These are phyloP conservation scores for Saprolegnia parasitica DNA, from an alignment of 352 stramenopile species.

Conservation along the genomic window DNA sequence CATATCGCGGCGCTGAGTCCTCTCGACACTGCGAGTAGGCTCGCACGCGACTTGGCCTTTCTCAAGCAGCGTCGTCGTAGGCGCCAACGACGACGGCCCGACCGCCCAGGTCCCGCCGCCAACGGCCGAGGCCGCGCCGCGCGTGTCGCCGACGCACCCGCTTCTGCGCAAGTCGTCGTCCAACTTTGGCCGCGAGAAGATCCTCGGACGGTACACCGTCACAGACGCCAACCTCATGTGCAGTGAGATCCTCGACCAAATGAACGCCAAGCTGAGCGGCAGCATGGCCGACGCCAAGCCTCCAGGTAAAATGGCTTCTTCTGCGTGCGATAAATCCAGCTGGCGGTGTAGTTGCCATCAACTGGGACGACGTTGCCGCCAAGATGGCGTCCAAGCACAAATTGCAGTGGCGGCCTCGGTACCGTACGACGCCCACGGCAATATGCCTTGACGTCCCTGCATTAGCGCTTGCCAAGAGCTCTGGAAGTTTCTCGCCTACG, in stretches of 20 bases:
- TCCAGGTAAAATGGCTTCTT: background rate
- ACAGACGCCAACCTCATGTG: slow-evolving; percentile 25
- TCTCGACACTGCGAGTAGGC: background rate
- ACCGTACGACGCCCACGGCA: background rate
- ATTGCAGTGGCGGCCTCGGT: slow-evolving; percentile 25
- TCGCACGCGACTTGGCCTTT: background rate
- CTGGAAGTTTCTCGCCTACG: slow-evolving; percentile 78
- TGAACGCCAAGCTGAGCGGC: slow-evolving; percentile 10
- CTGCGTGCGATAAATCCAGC: background rate
- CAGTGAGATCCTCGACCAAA: slow-evolving; percentile 18
- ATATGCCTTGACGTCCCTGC: slow-evolving; percentile 23
- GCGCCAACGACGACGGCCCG: background rate
- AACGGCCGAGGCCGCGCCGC: background rate
- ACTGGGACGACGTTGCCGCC: slow-evolving; percentile 44
- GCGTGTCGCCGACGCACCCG: background rate
- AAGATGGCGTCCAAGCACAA: slow-evolving; percentile 41
- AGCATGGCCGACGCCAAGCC: background rate
- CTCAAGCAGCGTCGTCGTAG: background rate
- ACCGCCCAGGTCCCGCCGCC: background rate
- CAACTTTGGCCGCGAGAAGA: slow-evolving; percentile 6
- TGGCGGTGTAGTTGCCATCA: slow-evolving; percentile 31
- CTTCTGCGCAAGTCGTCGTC: background rate
- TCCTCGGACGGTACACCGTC: slow-evolving; percentile 15
- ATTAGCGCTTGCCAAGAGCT: slow-evolving; percentile 47
- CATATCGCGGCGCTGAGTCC: background rate